Base-by-base conservation (phyloP, 2,329 filamentous ascomycete genomes). In the Cryphonectria naterciae region DNA sequence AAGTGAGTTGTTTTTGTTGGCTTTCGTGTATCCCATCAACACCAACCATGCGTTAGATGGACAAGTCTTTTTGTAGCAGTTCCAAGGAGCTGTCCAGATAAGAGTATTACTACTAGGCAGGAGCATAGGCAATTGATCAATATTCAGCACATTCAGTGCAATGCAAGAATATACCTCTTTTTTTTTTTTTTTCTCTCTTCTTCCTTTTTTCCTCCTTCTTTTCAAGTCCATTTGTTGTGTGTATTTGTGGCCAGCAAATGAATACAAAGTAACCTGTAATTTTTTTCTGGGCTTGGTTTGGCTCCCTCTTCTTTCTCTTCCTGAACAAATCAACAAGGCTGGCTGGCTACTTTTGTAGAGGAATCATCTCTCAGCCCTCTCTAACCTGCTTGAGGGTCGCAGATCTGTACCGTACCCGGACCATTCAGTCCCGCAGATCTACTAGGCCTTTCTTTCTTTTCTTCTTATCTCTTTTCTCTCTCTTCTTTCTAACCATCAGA, bases 11-110 rank as follows among this genome's bases (percentile, higher is more conserved):
- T 11, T 39, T 39, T 39, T 39, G 58, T 39, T 61, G 58, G 25
- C 58, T 61, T 28, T 56, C 25, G 52, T 32, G 28, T 58, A 32
- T 32, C 19, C 28, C 28, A 58, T 7, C 25, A 32, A 32, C 25
- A 58, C 25, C 22, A 5, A 58, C 25, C 22, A 5, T 32, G 54
- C 35, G 13, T 32, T 15, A 37, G 60, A 41, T 62, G 41, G 37
- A 64, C 61, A 43, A 52, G 62, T 28, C n/a, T 39, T 56, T 49
- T 56, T 52, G 39, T 67, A 58, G 19, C 46, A 49, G 46, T 54
- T n/a, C 4, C 35, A 28, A 67, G 63, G 19, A 67, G 49, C 65
- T 67, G n/a, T 39, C 46, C 54, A 54, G 52, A 37, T 35, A 58
- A 67, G 43, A 19, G 6, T 41, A n/a, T 22, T 19, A 19, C 35